Conservation (phyloP, 2,329 filamentous ascomycete genomes). For the Neonectria hederae region DNA sequence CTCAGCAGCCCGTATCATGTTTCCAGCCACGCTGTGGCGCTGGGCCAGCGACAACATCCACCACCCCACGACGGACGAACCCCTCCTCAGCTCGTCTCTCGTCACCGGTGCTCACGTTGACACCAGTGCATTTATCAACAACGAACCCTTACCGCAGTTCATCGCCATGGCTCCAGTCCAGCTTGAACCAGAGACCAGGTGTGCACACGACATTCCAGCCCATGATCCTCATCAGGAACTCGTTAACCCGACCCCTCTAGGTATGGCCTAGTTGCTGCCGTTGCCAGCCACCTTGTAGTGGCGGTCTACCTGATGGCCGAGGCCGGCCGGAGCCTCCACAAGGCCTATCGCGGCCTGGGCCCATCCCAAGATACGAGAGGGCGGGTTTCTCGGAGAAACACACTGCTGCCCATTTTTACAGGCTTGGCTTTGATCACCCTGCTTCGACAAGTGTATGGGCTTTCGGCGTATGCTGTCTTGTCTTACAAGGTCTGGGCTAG, state of each 20-base stretch:
- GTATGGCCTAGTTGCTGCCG: conserved; percentile 27
- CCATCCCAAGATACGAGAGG: conserved; percentile 50
- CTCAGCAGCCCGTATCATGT: neutral
- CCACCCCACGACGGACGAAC: neutral
- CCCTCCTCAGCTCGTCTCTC: neutral
- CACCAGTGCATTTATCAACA: neutral
- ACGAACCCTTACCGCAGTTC: conserved; percentile 8
- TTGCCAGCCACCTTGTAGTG: conserved; percentile 32
- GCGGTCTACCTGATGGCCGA: conserved; percentile 30
- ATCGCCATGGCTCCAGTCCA: conserved; percentile 40
- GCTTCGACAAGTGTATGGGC: conserved; percentile 54
- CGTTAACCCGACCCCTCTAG: conserved; percentile 20
- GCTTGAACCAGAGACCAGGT: conserved; percentile 37
- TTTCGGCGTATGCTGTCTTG: conserved; percentile 53
- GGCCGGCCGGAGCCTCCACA: conserved; percentile 38
- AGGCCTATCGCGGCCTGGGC: conserved; percentile 41
- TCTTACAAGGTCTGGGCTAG: conserved; percentile 63
- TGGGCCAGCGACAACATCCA: conserved; percentile 1
- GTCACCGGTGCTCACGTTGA: conserved; percentile 1
- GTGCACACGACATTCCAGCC: neutral
- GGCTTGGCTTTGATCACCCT: conserved; percentile 58
- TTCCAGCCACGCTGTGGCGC: conserved; percentile 26
- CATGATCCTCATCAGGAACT: neutral
- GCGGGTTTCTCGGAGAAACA: conserved; percentile 42
- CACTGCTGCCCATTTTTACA: conserved; percentile 51